These are phyloP conservation scores for Prototheca cutis DNA, from an alignment of 163 green algal species.

Conservation along the genomic window DNA sequence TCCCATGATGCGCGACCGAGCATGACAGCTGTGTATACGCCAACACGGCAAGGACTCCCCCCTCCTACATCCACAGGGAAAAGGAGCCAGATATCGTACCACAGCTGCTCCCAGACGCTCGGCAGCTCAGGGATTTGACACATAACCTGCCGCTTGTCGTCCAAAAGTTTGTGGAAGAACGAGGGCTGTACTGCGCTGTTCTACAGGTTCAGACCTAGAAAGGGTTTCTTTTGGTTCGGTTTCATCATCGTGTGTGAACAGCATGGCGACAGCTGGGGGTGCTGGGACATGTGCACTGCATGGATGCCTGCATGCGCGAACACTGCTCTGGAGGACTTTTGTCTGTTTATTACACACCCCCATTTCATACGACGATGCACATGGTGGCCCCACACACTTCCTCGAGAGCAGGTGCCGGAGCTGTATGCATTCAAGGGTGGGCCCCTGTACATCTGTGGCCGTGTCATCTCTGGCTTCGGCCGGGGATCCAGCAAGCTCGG, in stretches of 20 bases:
- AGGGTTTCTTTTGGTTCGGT: too few species aligned
- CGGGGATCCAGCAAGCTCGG: conserved; percentile 82
- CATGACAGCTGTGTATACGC: too few species aligned
- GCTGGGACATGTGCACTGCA: too few species aligned
- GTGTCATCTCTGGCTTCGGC: conserved; percentile 75
- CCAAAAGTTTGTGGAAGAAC: conserved; percentile 37
- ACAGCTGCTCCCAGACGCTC: conserved; percentile 38
- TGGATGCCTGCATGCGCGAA: too few species aligned
- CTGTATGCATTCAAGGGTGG: conserved; percentile 45
- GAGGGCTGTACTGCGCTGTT: conserved; percentile 52
- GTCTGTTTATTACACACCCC: too few species aligned
- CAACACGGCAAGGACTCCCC: neutral
- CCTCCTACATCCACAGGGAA: conserved; percentile 11
- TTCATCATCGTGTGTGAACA: too few species aligned
- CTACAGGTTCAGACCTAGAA: conserved; percentile 57
- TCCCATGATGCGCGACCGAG: too few species aligned
- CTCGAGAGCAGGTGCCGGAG: conserved; percentile 51
- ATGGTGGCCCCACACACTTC: too few species aligned
- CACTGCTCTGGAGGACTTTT: too few species aligned
- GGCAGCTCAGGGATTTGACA: conserved; percentile 37
- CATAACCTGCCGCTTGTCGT: conserved; percentile 50
- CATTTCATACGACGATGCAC: too few species aligned
- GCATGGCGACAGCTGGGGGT: too few species aligned
- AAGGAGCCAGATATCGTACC: conserved; percentile 32
- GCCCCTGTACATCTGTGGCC: conserved; percentile 56